phyloP scores from a whole-genome alignment of 169 alveolate genomes.

The Plasmodium coatneyi region DNA sequence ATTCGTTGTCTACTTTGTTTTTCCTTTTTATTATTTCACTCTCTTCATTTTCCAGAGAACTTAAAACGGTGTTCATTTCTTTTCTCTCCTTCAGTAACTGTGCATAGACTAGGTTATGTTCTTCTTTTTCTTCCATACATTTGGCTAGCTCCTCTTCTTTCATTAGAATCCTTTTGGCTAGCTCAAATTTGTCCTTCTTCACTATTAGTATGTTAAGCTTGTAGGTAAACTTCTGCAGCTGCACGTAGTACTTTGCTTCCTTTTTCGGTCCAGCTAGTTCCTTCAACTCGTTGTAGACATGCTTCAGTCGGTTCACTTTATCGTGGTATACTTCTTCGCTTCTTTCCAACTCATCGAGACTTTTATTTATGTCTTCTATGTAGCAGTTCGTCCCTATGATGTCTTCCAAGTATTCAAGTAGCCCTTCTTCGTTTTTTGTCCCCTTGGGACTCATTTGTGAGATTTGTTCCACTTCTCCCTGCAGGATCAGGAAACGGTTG shows the following conservation, averaged over 20 bases:
- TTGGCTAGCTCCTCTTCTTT: slow-evolving; percentile 76
- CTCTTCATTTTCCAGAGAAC: slow-evolving; percentile 81
- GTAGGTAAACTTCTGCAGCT: slow-evolving; percentile 79
- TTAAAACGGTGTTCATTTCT: slow-evolving; percentile 75
- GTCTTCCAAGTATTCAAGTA: slow-evolving; percentile 97
- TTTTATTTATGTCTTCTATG: slow-evolving; percentile 83
- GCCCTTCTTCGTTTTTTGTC: slow-evolving; percentile 94
- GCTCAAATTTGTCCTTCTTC: slow-evolving; percentile 76
- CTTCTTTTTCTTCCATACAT: slow-evolving; percentile 46
- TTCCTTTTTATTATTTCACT: slow-evolving; percentile 76
- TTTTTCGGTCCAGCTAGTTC: slow-evolving; percentile 84
- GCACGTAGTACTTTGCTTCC: slow-evolving; percentile 84
- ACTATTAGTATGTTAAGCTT: slow-evolving; percentile 71
- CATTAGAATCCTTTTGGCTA: slow-evolving; percentile 45
- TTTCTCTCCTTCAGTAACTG: slow-evolving; percentile 79
- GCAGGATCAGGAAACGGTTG: slow-evolving; percentile 93
- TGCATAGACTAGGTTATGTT: slow-evolving; percentile 63
- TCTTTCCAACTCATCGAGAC: slow-evolving; percentile 81
- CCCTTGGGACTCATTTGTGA: slow-evolving; percentile 98
- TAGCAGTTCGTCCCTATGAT: slow-evolving; percentile 94
- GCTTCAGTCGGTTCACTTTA: slow-evolving; percentile 84
- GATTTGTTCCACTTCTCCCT: slow-evolving; percentile 98
- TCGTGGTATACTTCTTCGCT: slow-evolving; percentile 86
- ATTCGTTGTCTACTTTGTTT: slow-evolving; percentile 79
- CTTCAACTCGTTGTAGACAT: slow-evolving; percentile 88